Percentiles rank a stretch among this genome's conserved stretches.
phyloP scores from a whole-genome alignment of 345 rosid genomes.

The Litchi chinensis region DNA sequence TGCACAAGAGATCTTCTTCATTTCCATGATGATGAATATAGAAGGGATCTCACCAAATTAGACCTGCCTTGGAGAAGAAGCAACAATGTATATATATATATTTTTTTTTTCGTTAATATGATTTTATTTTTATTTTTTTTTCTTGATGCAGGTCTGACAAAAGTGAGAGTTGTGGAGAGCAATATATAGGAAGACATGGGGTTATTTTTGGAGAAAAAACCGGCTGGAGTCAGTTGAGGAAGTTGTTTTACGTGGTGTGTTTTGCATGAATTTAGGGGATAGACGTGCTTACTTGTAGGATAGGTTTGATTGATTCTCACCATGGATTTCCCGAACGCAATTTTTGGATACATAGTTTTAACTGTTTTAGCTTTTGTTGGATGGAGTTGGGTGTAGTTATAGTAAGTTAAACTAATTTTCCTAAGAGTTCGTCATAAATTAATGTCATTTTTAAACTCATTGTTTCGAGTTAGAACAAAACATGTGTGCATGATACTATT shows the following conservation, averaged over 20 bases:
- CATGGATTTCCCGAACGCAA: background rate
- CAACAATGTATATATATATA: background rate
- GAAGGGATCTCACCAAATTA: background rate
- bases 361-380: too few relatives aligned
- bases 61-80: constrained; percentile 26
- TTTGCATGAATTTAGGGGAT: constrained; percentile 8
- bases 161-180: background rate
- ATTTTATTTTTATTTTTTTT: background rate
- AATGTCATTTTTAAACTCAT: too few relatives aligned
- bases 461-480: too few relatives aligned
- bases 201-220: constrained; percentile 25
- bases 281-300: constrained; percentile 6
- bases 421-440: too few relatives aligned
- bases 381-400: too few relatives aligned
- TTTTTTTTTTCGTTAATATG: constrained; percentile 12
- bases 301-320: background rate
- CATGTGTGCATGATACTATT: too few relatives aligned
- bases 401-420: too few relatives aligned
- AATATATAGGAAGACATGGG: constrained; percentile 22
- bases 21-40: constrained; percentile 53
- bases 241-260: constrained; percentile 12
- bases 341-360: background rate
- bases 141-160: constrained; percentile 34
- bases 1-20: constrained; percentile 68
- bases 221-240: background rate